Percentiles rank a stretch among this genome's conserved stretches.
Evolutionary conservation across 225 moss, liverwort and hornwort genomes (phyloP).

Genomic region (Neckera pumila): DNA sequence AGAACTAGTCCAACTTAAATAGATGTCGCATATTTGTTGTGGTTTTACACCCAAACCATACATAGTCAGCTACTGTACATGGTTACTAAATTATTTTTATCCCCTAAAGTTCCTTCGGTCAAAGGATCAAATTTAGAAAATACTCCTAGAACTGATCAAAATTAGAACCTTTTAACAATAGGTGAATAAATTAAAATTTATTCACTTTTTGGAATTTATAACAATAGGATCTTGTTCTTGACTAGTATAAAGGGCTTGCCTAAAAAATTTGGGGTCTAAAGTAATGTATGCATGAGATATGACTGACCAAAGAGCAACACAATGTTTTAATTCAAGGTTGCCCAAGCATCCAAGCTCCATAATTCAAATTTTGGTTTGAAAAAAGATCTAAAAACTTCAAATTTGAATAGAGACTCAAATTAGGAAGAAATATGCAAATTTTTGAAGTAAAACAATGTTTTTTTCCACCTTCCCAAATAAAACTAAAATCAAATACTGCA

Average conservation of each 20-base stretch:
- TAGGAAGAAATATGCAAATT: neutral
- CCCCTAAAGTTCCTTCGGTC: fast-evolving
- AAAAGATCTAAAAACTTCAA: neutral
- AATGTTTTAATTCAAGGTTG: neutral
- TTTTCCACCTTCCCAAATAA: fast-evolving
- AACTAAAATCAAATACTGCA: neutral
- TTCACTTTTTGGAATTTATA: neutral
- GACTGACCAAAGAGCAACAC: fast-evolving
- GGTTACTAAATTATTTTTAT: neutral
- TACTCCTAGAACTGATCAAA: fast-evolving
- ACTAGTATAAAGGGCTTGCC: neutral
- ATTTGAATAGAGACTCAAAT: neutral
- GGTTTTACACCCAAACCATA: too few relatives aligned
- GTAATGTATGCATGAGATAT: neutral
- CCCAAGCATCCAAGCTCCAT: fast-evolving
- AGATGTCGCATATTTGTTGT: too few relatives aligned
- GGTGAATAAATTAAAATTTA: neutral
- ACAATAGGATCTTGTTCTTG: fast-evolving
- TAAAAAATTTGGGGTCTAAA: neutral
- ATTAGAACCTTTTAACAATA: neutral
- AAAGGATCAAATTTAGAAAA: neutral
- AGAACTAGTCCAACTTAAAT: too few relatives aligned
- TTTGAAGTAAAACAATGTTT: neutral
- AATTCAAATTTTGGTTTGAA: neutral
- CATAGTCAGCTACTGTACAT: neutral